These are phyloP conservation scores for Termitomyces sp. DNA, from an alignment of 768 basidiomycete genomes.

Conservation along the genomic window DNA sequence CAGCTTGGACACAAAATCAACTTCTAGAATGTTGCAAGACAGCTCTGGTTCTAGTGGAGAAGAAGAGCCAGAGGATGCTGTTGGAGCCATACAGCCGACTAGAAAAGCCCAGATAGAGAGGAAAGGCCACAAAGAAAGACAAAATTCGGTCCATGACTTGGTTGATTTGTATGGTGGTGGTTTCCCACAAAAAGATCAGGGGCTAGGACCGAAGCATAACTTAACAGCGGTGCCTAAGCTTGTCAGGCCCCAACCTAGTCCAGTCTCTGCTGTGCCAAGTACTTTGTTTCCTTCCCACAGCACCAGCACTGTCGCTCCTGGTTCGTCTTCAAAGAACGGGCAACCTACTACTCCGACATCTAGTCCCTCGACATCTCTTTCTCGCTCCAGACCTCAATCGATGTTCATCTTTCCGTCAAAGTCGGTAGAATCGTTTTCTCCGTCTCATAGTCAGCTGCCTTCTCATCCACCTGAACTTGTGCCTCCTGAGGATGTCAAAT, in stretches of 20 bases:
- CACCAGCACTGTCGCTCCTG: neutral
- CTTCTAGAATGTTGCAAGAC: conserved; percentile 14
- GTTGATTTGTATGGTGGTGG: conserved; percentile 76
- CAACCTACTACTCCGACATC: neutral
- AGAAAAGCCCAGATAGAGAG: conserved; percentile 21
- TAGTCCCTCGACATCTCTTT: conserved; percentile 24
- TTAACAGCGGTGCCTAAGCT: neutral
- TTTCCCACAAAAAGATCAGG: conserved; percentile 37
- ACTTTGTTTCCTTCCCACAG: conserved; percentile 7
- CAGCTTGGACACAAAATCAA: conserved; percentile 34
- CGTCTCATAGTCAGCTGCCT: conserved; percentile 15
- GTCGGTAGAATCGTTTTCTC: conserved; percentile 32
- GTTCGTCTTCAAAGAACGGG: neutral
- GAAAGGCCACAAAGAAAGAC: conserved; percentile 46
- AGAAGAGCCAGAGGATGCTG: conserved; percentile 49
- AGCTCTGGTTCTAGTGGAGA: conserved; percentile 55
- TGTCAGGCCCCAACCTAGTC: neutral
- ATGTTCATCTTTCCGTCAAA: conserved; percentile 67
- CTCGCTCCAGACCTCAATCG: conserved; percentile 73
- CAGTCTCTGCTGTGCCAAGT: conserved; percentile 1
- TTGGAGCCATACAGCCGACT: conserved; percentile 20
- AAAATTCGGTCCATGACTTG: conserved; percentile 81
- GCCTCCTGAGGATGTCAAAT: conserved; percentile 41
- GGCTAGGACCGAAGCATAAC: conserved; percentile 10
- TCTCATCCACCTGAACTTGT: conserved; percentile 29